A percentile compares a stretch with the other conserved stretches of the same genome.
Conservation (phyloP, 1,284 basidiomycete genomes). For the Clitocybe nebularis region DNA sequence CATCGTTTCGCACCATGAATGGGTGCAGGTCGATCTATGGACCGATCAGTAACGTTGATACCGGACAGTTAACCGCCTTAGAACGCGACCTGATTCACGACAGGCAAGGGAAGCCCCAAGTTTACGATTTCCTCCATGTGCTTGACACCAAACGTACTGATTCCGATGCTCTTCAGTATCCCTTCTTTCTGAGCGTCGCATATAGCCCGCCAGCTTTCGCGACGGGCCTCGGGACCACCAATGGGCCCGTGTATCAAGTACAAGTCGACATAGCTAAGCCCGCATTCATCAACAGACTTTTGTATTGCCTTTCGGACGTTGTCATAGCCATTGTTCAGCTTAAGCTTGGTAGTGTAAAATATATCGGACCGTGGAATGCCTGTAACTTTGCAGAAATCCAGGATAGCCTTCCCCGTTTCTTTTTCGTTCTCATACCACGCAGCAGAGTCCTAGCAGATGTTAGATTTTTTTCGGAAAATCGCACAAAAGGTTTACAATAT, state of each 20-base stretch:
- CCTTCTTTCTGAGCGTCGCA: conserved; percentile 59
- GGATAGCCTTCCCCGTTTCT: conserved; percentile 58
- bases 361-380: conserved; percentile 50
- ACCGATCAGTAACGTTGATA: background rate
- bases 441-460: conserved; percentile 45
- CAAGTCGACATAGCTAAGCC: conserved; percentile 61
- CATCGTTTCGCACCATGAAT: conserved; percentile 65
- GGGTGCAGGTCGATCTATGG: conserved; percentile 63
- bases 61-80: too few relatives aligned
- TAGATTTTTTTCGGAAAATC: conserved; percentile 15
- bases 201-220: conserved; percentile 54
- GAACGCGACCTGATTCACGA: conserved; percentile 73
- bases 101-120: conserved; percentile 48
- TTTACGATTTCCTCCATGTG: conserved; percentile 63
- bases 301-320: conserved; percentile 47
- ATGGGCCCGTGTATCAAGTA: conserved; percentile 69
- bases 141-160: conserved; percentile 66
- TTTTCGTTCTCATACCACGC: conserved; percentile 71
- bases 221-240: conserved; percentile 45
- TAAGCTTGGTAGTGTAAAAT: conserved; percentile 71
- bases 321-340: conserved; percentile 52
- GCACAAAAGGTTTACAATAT: conserved; percentile 46
- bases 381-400: conserved; percentile 46
- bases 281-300: conserved; percentile 49
- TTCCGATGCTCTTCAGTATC: conserved; percentile 59